Evolutionary conservation across 495 filamentous ascomycete genomes (phyloP).

Genomic region (Xylaria grammica): DNA sequence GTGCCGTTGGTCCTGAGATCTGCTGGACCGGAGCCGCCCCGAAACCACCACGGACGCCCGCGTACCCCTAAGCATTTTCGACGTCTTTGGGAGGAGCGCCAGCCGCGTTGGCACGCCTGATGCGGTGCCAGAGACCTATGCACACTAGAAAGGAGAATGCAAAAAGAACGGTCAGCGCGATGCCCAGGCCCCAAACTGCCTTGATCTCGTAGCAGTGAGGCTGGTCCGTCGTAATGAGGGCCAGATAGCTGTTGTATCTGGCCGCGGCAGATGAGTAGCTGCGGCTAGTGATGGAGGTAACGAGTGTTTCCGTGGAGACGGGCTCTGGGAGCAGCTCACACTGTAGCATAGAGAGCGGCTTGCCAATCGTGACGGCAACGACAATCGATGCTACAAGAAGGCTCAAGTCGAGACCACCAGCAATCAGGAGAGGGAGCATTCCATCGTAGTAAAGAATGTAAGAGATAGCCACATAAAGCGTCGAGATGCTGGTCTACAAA

Average conservation of each 20-base stretch:
- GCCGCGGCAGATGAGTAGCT: constrained; percentile 30
- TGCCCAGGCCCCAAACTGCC: constrained; percentile 85
- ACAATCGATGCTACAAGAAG: constrained; percentile 75
- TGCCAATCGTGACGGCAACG: constrained; percentile 74
- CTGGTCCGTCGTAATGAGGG: constrained; percentile 52
- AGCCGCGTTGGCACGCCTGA: constrained; percentile 20
- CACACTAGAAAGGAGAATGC: constrained; percentile 66
- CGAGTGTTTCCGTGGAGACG: constrained; percentile 31
- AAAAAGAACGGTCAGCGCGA: constrained; percentile 81
- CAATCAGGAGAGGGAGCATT: constrained; percentile 73
- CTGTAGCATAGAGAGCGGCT: constrained; percentile 77
- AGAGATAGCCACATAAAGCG: constrained; percentile 76
- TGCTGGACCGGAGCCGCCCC: constrained; percentile 26
- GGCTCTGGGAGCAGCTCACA: constrained; percentile 63
- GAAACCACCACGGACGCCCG: constrained; percentile 41
- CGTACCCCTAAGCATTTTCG: constrained; percentile 49
- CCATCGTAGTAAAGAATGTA: constrained; percentile 77
- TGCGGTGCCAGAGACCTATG: constrained; percentile 60
- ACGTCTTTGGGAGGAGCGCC: constrained; percentile 40
- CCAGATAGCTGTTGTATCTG: constrained; percentile 36
- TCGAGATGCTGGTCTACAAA: constrained; percentile 71
- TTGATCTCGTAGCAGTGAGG: constrained; percentile 84
- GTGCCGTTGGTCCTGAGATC: constrained; percentile 31
- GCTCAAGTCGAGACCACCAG: constrained; percentile 65
- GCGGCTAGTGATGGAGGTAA: constrained; percentile 28